Evolutionary conservation across 169 alveolate species (phyloP).

Genomic region (Plasmodium chabaudi): DNA sequence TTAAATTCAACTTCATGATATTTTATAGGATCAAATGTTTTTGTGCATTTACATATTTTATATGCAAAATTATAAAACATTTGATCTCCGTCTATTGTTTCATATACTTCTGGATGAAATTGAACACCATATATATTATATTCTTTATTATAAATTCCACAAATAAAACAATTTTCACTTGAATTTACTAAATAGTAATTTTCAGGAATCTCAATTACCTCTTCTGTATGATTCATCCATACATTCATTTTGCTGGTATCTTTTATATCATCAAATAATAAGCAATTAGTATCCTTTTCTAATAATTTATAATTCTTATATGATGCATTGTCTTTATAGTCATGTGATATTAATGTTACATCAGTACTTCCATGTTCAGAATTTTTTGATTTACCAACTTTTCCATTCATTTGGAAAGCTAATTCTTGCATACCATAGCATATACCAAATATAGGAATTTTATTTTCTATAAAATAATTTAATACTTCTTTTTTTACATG

Average conservation of each 20-base stretch:
- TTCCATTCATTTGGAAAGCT: constrained; percentile 78
- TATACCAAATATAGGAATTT: constrained; percentile 82
- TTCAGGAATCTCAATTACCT: constrained; percentile 76
- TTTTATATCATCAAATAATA: constrained; percentile 73
- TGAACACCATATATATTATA: constrained; percentile 77
- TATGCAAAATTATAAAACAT: constrained; percentile 81
- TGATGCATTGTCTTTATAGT: constrained; percentile 16
- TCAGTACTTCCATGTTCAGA: constrained; percentile 78
- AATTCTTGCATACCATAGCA: constrained; percentile 84
- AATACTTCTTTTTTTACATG: constrained; percentile 74
- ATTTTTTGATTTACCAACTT: constrained; percentile 63
- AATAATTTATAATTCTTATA: constrained; percentile 39
- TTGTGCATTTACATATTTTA: constrained; percentile 79
- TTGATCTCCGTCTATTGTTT: constrained; percentile 76
- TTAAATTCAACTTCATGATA: constrained; percentile 78
- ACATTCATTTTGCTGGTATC: constrained; percentile 40
- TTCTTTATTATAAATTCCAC: constrained; percentile 77
- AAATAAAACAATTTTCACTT: constrained; percentile 71
- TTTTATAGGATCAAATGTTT: constrained; percentile 75
- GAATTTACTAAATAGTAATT: constrained; percentile 77
- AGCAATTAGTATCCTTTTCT: constrained; percentile 13
- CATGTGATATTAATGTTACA: constrained; percentile 47
- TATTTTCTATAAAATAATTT: constrained; percentile 64
- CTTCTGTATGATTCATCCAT: constrained; percentile 80
- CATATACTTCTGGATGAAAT: constrained; percentile 85